Base-by-base conservation (phyloP, 1,284 basidiomycete genomes). In the Violaceomyces palustris region DNA sequence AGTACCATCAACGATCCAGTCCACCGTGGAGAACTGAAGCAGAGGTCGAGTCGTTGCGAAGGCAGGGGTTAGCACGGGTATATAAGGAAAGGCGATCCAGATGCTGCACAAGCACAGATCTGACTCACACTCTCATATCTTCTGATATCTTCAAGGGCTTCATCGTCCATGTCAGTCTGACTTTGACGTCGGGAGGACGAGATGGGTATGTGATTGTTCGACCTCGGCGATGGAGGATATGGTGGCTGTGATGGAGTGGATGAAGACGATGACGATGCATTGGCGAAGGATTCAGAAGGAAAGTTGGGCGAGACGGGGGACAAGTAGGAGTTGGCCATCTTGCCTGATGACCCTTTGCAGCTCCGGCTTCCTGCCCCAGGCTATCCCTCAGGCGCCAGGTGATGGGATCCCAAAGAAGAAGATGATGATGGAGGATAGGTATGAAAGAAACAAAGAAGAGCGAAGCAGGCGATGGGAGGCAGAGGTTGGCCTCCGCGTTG, bases 1-100 rank as follows among this genome's bases (percentile, higher is more conserved):
- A 7, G 63, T 62, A 24, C 52, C 61, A 26, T 73, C 70, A 34
- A 70, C 68, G 34, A 73, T 60, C 70, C 70, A 73, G 33, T 73
- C 70, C 4, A 72, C 68, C 18, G 70, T 72, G 3, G 57, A 49
- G 40, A 66, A 66, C 57, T 62, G 25, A 6, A 4, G 31, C 17
- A 8, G n/a, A 28, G 9, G 31, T 19, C 6, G 6, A 17, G 6
- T 17, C n/a, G 7, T 17, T 32, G 55, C 53, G 39, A 59, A 59
- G 36, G 50, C n/a, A n/a, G n/a, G n/a, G n/a, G n/a, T n/a, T n/a
- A n/a, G n/a, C n/a, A n/a, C n/a, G n/a, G n/a, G n/a, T n/a, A n/a
- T n/a, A 53, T 28, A 8, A 28, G 9, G 9, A 28, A 9, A 28
- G n/a, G 26, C 9, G n/a, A n/a, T 28, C 26, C 26, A n/a, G 26